These are phyloP conservation scores for Aspergillus nomiae DNA, from an alignment of 2,329 filamentous ascomycete species.

Conservation along the genomic window DNA sequence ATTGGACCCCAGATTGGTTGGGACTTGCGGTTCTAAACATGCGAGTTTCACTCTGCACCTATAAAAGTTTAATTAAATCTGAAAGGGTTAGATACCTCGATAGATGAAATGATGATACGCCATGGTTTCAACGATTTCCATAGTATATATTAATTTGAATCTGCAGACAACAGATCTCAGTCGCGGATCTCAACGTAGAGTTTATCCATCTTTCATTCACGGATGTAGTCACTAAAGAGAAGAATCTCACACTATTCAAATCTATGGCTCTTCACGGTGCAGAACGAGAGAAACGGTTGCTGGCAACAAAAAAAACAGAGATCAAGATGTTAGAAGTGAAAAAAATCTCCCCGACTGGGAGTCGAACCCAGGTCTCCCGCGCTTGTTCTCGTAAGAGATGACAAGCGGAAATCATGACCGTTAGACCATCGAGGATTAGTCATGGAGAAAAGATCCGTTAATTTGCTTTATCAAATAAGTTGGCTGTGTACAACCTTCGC, in stretches of 20 bases:
- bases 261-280: too few species aligned
- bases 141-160: too few species aligned
- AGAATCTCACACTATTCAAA: too few species aligned
- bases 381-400: constrained; percentile 8
- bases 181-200: too few species aligned
- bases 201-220: too few species aligned
- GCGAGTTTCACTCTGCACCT: not conserved
- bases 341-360: constrained; percentile 15
- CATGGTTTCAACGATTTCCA: not conserved
- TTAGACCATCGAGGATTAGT: constrained; percentile 24
- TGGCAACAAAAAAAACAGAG: too few species aligned
- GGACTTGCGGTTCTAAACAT: constrained; percentile 38
- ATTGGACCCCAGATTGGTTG: constrained; percentile 80
- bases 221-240: too few species aligned
- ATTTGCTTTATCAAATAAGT: not conserved
- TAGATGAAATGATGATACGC: not conserved
- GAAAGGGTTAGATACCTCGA: not conserved
- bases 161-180: too few species aligned
- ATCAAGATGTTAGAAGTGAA: not conserved
- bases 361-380: constrained; percentile 18
- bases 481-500: too few species aligned
- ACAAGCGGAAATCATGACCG: constrained; percentile 20
- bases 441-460: accelerated
- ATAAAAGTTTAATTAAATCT: not conserved
- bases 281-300: too few species aligned